A percentile compares a stretch with the other conserved stretches of the same genome.
phyloP scores from a whole-genome alignment of 768 basidiomycete genomes.

The Coprinellus aureogranulatus region DNA sequence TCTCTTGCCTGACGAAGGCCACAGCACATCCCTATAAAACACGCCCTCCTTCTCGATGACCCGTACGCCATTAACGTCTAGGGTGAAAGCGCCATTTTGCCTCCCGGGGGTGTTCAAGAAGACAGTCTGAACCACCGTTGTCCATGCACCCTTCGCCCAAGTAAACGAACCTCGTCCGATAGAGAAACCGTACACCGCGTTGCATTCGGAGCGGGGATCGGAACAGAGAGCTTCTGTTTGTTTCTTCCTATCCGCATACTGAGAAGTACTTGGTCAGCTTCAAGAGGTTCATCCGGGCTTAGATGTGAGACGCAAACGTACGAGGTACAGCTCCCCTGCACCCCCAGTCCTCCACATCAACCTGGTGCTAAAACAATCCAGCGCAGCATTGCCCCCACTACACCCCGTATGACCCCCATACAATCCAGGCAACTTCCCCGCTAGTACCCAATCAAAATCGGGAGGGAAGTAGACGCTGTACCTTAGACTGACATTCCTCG shows the following conservation, averaged over 20 bases:
- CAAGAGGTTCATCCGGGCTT: background rate
- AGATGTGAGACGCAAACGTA: slow-evolving; percentile 26
- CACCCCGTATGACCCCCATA: slow-evolving; percentile 68
- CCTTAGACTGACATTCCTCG: slow-evolving; percentile 51
- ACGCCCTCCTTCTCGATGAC: slow-evolving; percentile 56
- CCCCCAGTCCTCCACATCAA: slow-evolving; percentile 79
- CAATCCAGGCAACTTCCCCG: slow-evolving; percentile 82
- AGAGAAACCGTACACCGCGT: slow-evolving; percentile 67
- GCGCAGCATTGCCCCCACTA: slow-evolving; percentile 72
- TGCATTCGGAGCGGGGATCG: slow-evolving; percentile 60
- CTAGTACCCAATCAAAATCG: slow-evolving; percentile 75
- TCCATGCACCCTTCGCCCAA: slow-evolving; percentile 67
- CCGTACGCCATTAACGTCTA: slow-evolving; percentile 60
- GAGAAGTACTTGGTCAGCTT: background rate
- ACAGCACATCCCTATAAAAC: slow-evolving; percentile 52
- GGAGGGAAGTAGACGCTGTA: slow-evolving; percentile 79
- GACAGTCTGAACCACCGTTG: slow-evolving; percentile 66
- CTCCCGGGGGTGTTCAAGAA: slow-evolving; percentile 70
- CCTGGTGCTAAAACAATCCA: slow-evolving; percentile 77
- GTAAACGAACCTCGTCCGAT: slow-evolving; percentile 70
- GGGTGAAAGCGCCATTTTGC: slow-evolving; percentile 61
- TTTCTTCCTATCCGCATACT: slow-evolving; percentile 77
- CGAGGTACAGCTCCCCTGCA: slow-evolving; percentile 73
- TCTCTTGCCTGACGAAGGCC: slow-evolving; percentile 6
- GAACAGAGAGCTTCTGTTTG: slow-evolving; percentile 61